These are phyloP conservation scores for Hypsizygus marmoreus DNA, from an alignment of 768 basidiomycete species.

Conservation along the genomic window DNA sequence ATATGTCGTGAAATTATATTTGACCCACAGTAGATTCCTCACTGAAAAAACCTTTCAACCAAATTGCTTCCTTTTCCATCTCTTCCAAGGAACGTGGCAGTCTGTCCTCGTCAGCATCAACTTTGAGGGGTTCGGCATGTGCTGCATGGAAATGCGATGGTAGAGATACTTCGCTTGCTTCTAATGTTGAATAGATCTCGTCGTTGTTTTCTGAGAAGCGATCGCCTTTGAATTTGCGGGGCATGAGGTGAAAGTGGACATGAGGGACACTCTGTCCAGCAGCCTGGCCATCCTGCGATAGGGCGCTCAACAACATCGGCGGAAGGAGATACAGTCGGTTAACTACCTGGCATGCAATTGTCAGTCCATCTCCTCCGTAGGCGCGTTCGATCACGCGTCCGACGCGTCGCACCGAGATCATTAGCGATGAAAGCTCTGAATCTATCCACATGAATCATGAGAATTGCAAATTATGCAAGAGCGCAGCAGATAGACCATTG, in stretches of 20 bases:
- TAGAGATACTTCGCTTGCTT: constrained; percentile 59
- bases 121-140: constrained; percentile 43
- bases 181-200: constrained; percentile 79
- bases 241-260: constrained; percentile 95
- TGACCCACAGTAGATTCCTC: no score
- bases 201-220: constrained; percentile 65
- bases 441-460: constrained; percentile 25
- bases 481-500: constrained; percentile 33
- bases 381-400: constrained; percentile 79
- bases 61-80: constrained; percentile 78
- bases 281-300: constrained; percentile 74
- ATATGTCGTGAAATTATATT: not conserved
- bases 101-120: constrained; percentile 74
- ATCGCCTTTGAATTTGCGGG: constrained; percentile 73
- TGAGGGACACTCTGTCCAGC: constrained; percentile 85
- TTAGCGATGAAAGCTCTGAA: constrained; percentile 79
- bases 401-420: constrained; percentile 76
- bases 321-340: not conserved
- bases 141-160: constrained; percentile 36
- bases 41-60: constrained; percentile 62
- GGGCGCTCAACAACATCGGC: not conserved
- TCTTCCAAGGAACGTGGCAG: constrained; percentile 64
- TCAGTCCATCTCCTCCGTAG: constrained; percentile 82
- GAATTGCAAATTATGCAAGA: not conserved
- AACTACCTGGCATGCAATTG: constrained; percentile 85